These are phyloP conservation scores for Castanopsis chinensis DNA, from an alignment of 306 rosid species.

Conservation along the genomic window DNA sequence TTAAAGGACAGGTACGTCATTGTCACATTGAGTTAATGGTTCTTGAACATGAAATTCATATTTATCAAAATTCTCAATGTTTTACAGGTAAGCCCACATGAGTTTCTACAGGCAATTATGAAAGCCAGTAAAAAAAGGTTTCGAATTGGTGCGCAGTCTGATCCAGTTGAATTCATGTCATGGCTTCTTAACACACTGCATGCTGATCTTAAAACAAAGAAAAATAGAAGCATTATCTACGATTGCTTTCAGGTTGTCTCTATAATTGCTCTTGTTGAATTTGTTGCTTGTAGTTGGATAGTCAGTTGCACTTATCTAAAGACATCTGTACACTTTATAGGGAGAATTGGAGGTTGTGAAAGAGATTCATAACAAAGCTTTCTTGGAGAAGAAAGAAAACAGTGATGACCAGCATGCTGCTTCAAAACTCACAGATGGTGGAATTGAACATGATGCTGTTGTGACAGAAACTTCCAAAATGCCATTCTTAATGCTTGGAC, in stretches of 20 bases:
- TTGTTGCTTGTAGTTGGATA: slow-evolving; percentile 17
- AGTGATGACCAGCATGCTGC: slow-evolving; percentile 36
- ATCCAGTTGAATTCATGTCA: slow-evolving; percentile 94
- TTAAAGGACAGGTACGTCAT: slow-evolving; percentile 87
- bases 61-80: slow-evolving; percentile 18
- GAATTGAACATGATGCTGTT: slow-evolving; percentile 36
- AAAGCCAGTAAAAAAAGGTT: slow-evolving; percentile 92
- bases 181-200: slow-evolving; percentile 97
- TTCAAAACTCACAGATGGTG: slow-evolving; percentile 46
- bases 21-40: not conserved
- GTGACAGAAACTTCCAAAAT: slow-evolving; percentile 61
- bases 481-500: slow-evolving; percentile 95
- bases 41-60: slow-evolving; percentile 10
- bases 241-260: slow-evolving; percentile 84
- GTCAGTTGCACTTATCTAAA: slow-evolving; percentile 7
- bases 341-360: slow-evolving; percentile 96
- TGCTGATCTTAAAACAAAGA: slow-evolving; percentile 74
- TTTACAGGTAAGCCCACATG: slow-evolving; percentile 91
- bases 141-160: slow-evolving; percentile 86
- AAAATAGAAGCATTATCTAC: slow-evolving; percentile 74
- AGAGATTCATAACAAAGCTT: slow-evolving; percentile 64
- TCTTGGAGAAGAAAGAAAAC: slow-evolving; percentile 59
- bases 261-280: slow-evolving; percentile 12
- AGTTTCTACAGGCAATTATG: slow-evolving; percentile 97
- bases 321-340: slow-evolving; percentile 34